These are phyloP conservation scores for Suillus subalutaceus DNA, from an alignment of 768 basidiomycete species.

Conservation along the genomic window DNA sequence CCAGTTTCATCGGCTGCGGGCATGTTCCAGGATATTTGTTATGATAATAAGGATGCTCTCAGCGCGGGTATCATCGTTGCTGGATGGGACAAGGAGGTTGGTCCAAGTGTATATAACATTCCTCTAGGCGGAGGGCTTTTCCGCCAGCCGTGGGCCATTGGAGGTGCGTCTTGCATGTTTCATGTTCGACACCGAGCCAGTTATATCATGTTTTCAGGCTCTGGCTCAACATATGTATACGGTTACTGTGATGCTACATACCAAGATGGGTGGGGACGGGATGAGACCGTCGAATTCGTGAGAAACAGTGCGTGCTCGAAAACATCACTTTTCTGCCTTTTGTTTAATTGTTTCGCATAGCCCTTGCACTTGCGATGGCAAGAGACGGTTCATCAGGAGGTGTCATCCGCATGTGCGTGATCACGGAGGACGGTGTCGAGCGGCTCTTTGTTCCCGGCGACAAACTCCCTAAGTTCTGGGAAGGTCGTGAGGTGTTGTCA, in stretches of 20 bases:
- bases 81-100: constrained; percentile 92
- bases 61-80: constrained; percentile 97
- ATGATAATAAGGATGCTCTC: constrained; percentile 88
- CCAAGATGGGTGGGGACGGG: constrained; percentile 86
- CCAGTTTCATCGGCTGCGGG: constrained; percentile 82
- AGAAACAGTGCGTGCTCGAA: constrained; percentile 77
- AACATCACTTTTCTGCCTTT: neutral
- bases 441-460: constrained; percentile 91
- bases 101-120: constrained; percentile 95
- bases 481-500: constrained; percentile 74
- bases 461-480: constrained; percentile 88
- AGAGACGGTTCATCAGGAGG: constrained; percentile 98
- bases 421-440: constrained; percentile 91
- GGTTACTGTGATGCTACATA: constrained; percentile 99
- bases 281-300: constrained; percentile 92
- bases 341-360: constrained; percentile 42
- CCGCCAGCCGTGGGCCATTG: constrained; percentile 98
- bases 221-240: constrained; percentile 97
- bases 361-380: constrained; percentile 93
- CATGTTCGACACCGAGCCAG: neutral
- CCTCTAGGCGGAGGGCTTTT: constrained; percentile 96
- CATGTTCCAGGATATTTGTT: constrained; percentile 86
- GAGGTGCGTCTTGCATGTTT: constrained; percentile 55
- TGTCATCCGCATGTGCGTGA: constrained; percentile 96
- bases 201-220: constrained; percentile 50